Percentiles rank a stretch among this genome's conserved stretches.
phyloP scores from a whole-genome alignment of 768 basidiomycete species.

The Gymnopilus junonius region DNA sequence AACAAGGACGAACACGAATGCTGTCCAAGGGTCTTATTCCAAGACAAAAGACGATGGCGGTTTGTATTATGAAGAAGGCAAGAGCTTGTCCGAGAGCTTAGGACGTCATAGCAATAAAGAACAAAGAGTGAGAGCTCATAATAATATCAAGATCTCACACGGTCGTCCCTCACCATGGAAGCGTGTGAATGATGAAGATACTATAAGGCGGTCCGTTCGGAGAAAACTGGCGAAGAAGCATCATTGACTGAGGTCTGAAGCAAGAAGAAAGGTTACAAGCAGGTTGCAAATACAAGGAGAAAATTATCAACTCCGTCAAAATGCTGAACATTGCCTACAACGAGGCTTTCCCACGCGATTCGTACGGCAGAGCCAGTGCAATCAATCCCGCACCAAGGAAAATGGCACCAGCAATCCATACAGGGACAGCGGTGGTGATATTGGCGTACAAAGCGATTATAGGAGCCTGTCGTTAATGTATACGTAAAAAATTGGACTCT shows the following conservation, averaged over 20 bases:
- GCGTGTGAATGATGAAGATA: too few species aligned
- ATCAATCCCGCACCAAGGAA: slow-evolving; percentile 64
- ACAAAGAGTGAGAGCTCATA: background rate
- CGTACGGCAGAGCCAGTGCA: slow-evolving; percentile 67
- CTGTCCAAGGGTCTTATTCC: background rate
- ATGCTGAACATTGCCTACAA: slow-evolving; percentile 35
- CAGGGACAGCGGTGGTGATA: slow-evolving; percentile 63
- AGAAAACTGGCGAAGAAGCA: too few species aligned
- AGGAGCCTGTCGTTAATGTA: slow-evolving; percentile 49
- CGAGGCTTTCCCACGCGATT: slow-evolving; percentile 69
- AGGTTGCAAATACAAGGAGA: too few species aligned
- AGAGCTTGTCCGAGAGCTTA: too few species aligned
- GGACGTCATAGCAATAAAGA: background rate
- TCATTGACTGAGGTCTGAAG: too few species aligned
- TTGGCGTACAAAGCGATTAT: slow-evolving; percentile 72
- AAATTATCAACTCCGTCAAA: background rate
- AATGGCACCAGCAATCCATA: slow-evolving; percentile 71
- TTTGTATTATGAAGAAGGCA: too few species aligned
- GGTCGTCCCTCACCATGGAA: too few species aligned
- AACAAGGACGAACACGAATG: background rate
- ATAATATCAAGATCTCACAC: too few species aligned
- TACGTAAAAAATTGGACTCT: background rate
- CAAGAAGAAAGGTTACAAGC: too few species aligned
- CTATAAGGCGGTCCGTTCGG: too few species aligned
- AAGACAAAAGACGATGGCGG: background rate